phyloP scores from a whole-genome alignment of 768 basidiomycete genomes.

The Termitomyces sp. region DNA sequence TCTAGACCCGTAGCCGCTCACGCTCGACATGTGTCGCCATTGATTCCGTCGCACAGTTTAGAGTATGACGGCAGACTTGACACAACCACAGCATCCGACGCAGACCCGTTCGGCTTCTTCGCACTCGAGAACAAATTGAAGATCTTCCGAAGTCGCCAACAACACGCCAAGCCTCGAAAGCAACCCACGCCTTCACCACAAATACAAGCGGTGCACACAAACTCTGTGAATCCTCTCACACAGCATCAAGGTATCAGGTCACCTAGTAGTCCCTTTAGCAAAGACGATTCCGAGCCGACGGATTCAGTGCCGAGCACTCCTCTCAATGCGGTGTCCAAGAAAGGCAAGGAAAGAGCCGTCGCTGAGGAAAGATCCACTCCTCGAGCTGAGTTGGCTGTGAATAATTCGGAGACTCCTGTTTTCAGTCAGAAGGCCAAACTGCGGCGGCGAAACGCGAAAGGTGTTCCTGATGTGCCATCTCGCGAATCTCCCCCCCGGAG shows the following conservation, averaged over 20 bases:
- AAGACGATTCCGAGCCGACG: constrained; percentile 25
- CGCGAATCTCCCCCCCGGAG: neutral
- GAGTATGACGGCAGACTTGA: neutral
- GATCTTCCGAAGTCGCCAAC: constrained; percentile 9
- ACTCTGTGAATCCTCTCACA: constrained; percentile 23
- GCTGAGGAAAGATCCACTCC: neutral
- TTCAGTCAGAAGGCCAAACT: neutral
- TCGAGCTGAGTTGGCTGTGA: neutral
- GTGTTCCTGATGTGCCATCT: neutral
- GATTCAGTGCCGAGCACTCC: constrained; percentile 28
- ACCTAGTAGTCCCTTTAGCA: constrained; percentile 16
- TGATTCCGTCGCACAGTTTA: neutral
- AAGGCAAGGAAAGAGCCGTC: constrained; percentile 11
- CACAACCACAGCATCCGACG: constrained; percentile 4
- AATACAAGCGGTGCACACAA: neutral
- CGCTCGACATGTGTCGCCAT: neutral
- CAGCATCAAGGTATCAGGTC: constrained; percentile 22
- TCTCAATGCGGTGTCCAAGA: constrained; percentile 18
- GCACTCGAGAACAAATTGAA: constrained; percentile 48
- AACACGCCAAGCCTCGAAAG: constrained; percentile 7
- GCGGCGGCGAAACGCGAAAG: neutral
- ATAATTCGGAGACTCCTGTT: neutral
- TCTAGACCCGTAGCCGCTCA: neutral
- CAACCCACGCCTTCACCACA: neutral
- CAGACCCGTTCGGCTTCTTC: constrained; percentile 48